Base-by-base conservation (phyloP, 768 basidiomycete species). In the Suillus occidentalis region DNA sequence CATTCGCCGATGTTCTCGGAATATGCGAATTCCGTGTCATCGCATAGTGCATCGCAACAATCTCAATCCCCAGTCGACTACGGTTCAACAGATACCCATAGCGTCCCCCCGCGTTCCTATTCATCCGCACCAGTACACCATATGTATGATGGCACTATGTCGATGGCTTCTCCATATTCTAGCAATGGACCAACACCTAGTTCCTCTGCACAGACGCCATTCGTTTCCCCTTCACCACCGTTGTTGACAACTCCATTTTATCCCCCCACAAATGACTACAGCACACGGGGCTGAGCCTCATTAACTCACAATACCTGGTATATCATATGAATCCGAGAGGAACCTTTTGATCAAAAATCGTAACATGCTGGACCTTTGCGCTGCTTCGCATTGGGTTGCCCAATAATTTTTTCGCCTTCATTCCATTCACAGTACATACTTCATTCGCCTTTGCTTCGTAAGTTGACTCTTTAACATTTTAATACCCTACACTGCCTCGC, bases 161-260 rank as follows among this genome's bases (percentile, higher is more conserved):
- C n/a, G 64, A 63, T 22, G 58, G 52, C 45, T 6, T 60, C 63
- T 37, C 47, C 70, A 39, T 72, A 70, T n/a, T 63, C 65, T n/a
- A 22, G 62, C 25, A 53, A 42, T 22, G 31, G 67, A 59, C 66
- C 65, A n/a, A 9, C 61, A 59, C 43, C 56, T 60, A 47, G 61
- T 49, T 37, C 63, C 43, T 43, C 63, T 49, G 39, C 60, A 7
- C 60, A 69, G 13, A 60, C 62, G 7, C 58, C 68, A 39, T 71
- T 71, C 45, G 61, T 56, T 43, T 66, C 71, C 4, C 66, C 68
- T 10, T 75, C 75, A 7, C 74, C 70, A 12, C 73, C 75, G 49
- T 62, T 74, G 37, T 63, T 72, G 39, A 73, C 72, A 18, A 72
- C 75, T 31, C 69, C 76, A 25, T 79, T 76, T 65, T 72, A 77